Base-by-base conservation (phyloP, 2,329 filamentous ascomycete species). In the Pseudonectria foliicola region DNA sequence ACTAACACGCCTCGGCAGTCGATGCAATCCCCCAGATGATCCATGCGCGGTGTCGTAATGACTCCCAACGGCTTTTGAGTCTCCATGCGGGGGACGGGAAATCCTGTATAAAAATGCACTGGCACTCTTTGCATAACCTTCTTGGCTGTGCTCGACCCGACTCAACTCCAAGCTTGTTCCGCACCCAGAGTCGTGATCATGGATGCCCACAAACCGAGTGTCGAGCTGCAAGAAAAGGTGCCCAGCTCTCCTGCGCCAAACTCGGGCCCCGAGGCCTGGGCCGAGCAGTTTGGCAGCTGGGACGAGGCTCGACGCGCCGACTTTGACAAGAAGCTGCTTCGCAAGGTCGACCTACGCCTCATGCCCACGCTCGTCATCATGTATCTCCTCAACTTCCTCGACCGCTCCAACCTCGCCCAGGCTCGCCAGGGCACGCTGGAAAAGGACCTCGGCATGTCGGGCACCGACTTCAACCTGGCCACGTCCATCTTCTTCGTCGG, bases 401-500 rank as follows among this genome's bases (percentile, higher is more conserved):
- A 75, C 45, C 61, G 69, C 3, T 54, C 61, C 39, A 76, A 76
- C 41, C 57, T 77, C 0, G 67, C 71, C 0, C 71, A 77, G 47
- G 73, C 72, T 0, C 62, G 73, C 4, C 62, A 75, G 23, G 71
- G 70, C 1, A 64, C 65, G 0, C 57, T 78, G 0, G 73, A 78
- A 38, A 37, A 59, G 14, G 74, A 78, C 37, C 56, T 78, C 0
- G 55, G 54, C 1, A 73, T 78, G 67, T 58, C 50, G 6, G 71
- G 71, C 7, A 76, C 70, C 3, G 70, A 79, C 31, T 77, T 73
- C 48, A 76, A 77, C 43, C 54, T 75, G 4, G 65, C 80, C 0
- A 66, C 82, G 1, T 76, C 74, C 0, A 56, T 76, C 32, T 82
- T 82, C 54, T 77, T 76, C 40, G 71, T 77, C 2, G 68, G 75